phyloP scores from a whole-genome alignment of 2,329 filamentous ascomycete genomes.

The Hypomyces rosellus region DNA sequence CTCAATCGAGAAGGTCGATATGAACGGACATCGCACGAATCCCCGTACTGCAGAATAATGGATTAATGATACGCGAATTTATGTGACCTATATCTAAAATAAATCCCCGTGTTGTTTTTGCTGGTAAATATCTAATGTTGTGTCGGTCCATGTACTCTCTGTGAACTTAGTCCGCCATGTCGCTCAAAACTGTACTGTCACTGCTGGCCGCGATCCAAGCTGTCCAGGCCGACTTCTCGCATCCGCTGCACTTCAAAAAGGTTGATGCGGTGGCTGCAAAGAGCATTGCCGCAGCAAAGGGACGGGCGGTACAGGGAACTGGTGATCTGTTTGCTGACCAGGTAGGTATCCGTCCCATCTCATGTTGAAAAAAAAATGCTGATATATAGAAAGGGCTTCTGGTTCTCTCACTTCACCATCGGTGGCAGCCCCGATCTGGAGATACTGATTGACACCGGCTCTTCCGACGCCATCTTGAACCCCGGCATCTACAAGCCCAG shows the following conservation, averaged over 20 bases:
- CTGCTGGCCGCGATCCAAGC: conserved; percentile 10
- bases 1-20: conserved; percentile 8
- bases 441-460: conserved; percentile 17
- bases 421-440: conserved; percentile 15
- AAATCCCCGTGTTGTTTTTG: no score
- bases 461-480: conserved; percentile 14
- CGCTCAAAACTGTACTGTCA: conserved; percentile 8
- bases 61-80: background rate
- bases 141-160: no score
- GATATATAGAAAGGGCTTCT: conserved; percentile 14
- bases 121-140: no score
- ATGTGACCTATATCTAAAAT: conserved; percentile 28
- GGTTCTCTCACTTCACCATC: conserved; percentile 17
- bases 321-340: conserved; percentile 12
- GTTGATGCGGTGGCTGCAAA: conserved; percentile 10
- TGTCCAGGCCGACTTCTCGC: conserved; percentile 13
- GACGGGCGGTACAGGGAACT: background rate
- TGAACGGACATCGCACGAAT: background rate
- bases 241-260: conserved; percentile 12
- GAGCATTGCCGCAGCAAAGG: conserved; percentile 9
- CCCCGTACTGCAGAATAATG: background rate
- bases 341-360: background rate
- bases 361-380: background rate
- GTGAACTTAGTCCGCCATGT: background rate
- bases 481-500: conserved; percentile 15